Base-by-base conservation (phyloP, 257 asterid species). In the Solanum clarkiae region DNA sequence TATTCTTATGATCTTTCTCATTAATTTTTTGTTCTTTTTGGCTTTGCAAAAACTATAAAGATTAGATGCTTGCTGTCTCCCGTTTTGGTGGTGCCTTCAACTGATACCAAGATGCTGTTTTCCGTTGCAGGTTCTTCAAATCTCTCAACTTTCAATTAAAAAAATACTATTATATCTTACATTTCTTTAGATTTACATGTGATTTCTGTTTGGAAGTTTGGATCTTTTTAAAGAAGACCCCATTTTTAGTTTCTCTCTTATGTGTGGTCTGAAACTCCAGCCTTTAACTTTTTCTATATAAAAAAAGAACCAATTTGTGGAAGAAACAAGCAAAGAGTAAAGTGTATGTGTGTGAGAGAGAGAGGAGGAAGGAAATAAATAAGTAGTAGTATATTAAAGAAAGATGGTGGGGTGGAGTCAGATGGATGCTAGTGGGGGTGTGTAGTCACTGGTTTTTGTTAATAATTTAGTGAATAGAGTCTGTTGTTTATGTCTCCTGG, bases 81-180 rank as follows among this genome's bases (percentile, higher is more conserved):
- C 80, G 90, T 89, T 91, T 90, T 86, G 90, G 92, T 89, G 93
- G 90, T 92, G 92, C 90, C 86, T 87, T 87, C 87, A 89, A 85
- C 92, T 95, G 91, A 91, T 91, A 87, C 86, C 91, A 86, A 93
- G 95, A 92, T 93, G 97, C 93, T 92, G 98, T 94, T 93, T 92
- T 93, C 91, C 86, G 90, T 91, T 90, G 93, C 91, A 90, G 94
- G 92, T 90, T 68, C 72, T 80, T 75, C 79, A 83, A 83, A 65
- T 16, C 85, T 66, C 62, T 10, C 83, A 53, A 54, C 53, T 86
- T 86, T 85, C 88, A 87, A 84, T 72, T 70, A 86, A 55, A 84
- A 29, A 72, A 84, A 82, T 66, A 51, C 85, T 70, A 88, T 90
- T 9, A 84, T 88, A 86, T 82, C 84, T 54, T 47, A 88, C 89